Evolutionary conservation across 1,139 yeast species (phyloP).

Genomic region (Pichia sp.): DNA sequence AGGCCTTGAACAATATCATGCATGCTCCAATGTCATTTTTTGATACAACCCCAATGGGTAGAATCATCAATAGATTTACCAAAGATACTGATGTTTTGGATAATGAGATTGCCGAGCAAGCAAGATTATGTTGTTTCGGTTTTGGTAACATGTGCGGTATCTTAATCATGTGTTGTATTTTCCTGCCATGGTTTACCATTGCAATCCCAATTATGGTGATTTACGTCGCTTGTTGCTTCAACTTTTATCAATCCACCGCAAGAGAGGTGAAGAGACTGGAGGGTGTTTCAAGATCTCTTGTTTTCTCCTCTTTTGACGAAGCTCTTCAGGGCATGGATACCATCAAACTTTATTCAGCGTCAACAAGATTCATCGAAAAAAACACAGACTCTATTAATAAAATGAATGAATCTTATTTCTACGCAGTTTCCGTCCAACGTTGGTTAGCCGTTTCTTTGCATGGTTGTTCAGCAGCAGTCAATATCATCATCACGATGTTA

Average conservation of each 20-base stretch:
- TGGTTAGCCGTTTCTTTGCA: slow-evolving; percentile 58
- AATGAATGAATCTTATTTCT: slow-evolving; percentile 55
- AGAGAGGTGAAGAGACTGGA: slow-evolving; percentile 63
- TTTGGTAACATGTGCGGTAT: slow-evolving; percentile 44
- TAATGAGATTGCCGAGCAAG: slow-evolving; percentile 62
- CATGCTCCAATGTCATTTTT: slow-evolving; percentile 71
- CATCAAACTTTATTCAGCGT: slow-evolving; percentile 47
- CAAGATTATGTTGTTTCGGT: slow-evolving; percentile 50
- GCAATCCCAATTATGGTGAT: slow-evolving; percentile 40
- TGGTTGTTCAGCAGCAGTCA: slow-evolving; percentile 37
- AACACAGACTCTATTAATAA: slow-evolving; percentile 41
- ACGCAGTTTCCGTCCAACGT: slow-evolving; percentile 53
- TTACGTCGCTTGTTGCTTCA: slow-evolving; percentile 38
- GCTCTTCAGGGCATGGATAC: slow-evolving; percentile 54
- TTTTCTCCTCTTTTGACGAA: slow-evolving; percentile 61
- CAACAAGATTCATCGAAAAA: slow-evolving; percentile 39
- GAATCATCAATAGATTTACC: slow-evolving; percentile 69
- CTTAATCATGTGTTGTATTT: slow-evolving; percentile 46
- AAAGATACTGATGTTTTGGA: slow-evolving; percentile 84
- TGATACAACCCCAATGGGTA: slow-evolving; percentile 68
- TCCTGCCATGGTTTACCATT: slow-evolving; percentile 49
- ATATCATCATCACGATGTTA: slow-evolving; percentile 43
- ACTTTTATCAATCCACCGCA: slow-evolving; percentile 55
- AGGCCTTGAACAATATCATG: slow-evolving; percentile 59
- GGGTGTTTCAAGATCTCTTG: slow-evolving; percentile 58